phyloP scores from a whole-genome alignment of 2,329 filamentous ascomycete species.

The Coniella vitis region DNA sequence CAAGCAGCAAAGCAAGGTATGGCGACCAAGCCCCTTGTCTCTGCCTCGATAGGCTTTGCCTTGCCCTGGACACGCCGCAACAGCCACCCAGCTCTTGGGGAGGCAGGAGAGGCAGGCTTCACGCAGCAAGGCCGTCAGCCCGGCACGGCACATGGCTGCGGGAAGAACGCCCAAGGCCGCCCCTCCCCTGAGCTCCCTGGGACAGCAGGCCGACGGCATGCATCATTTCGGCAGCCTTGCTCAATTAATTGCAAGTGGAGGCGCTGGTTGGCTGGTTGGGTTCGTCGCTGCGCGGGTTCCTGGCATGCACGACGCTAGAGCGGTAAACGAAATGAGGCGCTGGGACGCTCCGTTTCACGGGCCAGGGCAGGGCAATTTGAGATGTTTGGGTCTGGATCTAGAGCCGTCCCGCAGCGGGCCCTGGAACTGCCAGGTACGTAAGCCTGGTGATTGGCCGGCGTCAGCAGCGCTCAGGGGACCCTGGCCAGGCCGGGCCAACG shows the following conservation, averaged over 20 bases:
- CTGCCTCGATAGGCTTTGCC: too few relatives aligned
- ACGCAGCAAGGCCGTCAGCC: neutral
- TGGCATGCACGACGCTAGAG: conserved; percentile 12
- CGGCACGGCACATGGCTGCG: neutral
- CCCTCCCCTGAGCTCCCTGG: conserved; percentile 6
- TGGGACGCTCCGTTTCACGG: conserved; percentile 9
- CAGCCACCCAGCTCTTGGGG: too few relatives aligned
- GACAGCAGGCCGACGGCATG: neutral
- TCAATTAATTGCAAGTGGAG: conserved; percentile 16
- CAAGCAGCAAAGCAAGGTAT: too few relatives aligned
- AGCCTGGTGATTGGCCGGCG: conserved; percentile 14
- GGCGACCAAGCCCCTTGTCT: too few relatives aligned
- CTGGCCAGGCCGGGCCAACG: conserved; percentile 10
- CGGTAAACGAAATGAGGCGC: conserved; percentile 14
- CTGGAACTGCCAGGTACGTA: conserved; percentile 12
- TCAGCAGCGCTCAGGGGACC: conserved; percentile 12
- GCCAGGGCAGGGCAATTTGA: conserved; percentile 8
- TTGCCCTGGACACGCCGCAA: too few relatives aligned
- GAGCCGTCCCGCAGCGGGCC: conserved; percentile 3
- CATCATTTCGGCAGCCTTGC: conserved; percentile 16
- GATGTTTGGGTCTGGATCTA: conserved; percentile 13
- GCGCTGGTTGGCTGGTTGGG: conserved; percentile 9
- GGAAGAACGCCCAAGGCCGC: neutral
- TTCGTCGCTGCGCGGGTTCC: conserved; percentile 2
- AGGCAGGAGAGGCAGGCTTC: too few relatives aligned